Conservation (phyloP, 1,139 yeast species). For the Yamadazyma triangularis region DNA sequence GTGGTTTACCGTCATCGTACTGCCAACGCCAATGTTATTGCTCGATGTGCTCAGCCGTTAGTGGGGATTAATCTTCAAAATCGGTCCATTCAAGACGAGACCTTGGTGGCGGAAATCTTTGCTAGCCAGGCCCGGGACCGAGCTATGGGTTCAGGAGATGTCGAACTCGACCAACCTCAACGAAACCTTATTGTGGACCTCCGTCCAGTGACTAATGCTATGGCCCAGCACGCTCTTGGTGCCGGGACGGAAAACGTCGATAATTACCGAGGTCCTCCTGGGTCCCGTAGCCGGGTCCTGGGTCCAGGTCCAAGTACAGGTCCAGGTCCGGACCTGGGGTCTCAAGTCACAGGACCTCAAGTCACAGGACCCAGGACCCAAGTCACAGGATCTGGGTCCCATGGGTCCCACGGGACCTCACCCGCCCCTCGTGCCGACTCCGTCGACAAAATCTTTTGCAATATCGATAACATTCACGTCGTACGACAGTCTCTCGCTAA, state of each 20-base stretch:
- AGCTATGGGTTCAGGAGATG: slow-evolving; percentile 7
- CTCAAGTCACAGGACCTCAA: too few species aligned
- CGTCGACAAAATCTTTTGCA: slow-evolving; percentile 68
- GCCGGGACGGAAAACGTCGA: slow-evolving; percentile 96
- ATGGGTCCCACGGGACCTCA: not conserved
- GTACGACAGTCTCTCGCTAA: slow-evolving; percentile 80
- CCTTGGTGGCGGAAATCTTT: slow-evolving; percentile 69
- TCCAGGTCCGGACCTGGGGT: too few species aligned
- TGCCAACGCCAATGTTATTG: slow-evolving; percentile 71
- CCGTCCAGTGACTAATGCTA: slow-evolving; percentile 88
- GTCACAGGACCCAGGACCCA: too few species aligned
- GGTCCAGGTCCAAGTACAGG: too few species aligned
- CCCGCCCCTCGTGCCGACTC: slow-evolving; percentile 4
- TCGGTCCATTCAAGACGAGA: slow-evolving; percentile 89
- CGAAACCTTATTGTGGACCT: slow-evolving; percentile 83
- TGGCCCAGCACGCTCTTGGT: slow-evolving; percentile 95
- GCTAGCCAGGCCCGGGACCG: slow-evolving; percentile 38
- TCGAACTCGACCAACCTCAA: slow-evolving; percentile 35
- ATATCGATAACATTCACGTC: slow-evolving; percentile 92
- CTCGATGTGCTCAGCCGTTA: slow-evolving; percentile 89
- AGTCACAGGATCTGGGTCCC: too few species aligned
- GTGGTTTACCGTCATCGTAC: slow-evolving; percentile 68
- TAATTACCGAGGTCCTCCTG: slow-evolving; percentile 49
- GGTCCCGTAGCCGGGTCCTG: too few species aligned
- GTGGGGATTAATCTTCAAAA: slow-evolving; percentile 81